A percentile compares a stretch with the other conserved stretches of the same genome.
These are phyloP conservation scores for Penicillium occitanis DNA, from an alignment of 2,329 filamentous ascomycete species.

Conservation along the genomic window DNA sequence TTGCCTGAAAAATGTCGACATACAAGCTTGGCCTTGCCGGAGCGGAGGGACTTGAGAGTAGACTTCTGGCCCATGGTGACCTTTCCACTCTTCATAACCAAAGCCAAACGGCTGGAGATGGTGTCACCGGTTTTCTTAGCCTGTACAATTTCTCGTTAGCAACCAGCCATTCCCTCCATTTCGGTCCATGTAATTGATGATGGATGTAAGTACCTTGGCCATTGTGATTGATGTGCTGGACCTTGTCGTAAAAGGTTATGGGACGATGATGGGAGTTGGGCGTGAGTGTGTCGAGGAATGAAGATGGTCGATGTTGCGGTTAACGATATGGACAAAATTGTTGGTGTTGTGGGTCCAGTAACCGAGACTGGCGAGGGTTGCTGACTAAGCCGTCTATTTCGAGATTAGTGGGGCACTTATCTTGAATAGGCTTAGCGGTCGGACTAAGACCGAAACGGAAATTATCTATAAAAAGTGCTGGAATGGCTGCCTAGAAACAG, in stretches of 20 bases:
- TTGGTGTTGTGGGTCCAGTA: slow-evolving; percentile 8
- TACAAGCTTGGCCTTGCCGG: slow-evolving; percentile 90
- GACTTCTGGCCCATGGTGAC: slow-evolving; percentile 90
- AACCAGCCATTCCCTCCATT: background rate
- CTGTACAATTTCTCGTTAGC: background rate
- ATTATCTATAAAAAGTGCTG: background rate
- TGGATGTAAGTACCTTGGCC: slow-evolving; percentile 19
- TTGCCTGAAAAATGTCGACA: background rate
- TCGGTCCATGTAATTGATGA: background rate
- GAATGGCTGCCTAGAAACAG: background rate
- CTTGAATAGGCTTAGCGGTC: too few relatives aligned
- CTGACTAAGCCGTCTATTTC: background rate
- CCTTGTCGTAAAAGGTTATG: slow-evolving; percentile 11
- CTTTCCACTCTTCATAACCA: slow-evolving; percentile 34
- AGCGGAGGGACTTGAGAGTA: slow-evolving; percentile 84
- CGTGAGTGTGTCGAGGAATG: slow-evolving; percentile 4
- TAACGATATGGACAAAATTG: background rate
- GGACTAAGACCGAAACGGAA: background rate
- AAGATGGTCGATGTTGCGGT: background rate
- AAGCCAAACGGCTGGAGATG: slow-evolving; percentile 22
- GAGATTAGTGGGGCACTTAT: background rate
- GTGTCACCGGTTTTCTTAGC: slow-evolving; percentile 22
- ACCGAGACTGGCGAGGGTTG: background rate
- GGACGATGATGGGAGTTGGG: slow-evolving; percentile 5
- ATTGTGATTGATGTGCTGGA: slow-evolving; percentile 17